Evolutionary conservation across 306 rosid genomes (phyloP), one percentile per base, ranked within the genome.

Genomic region (Hippophae tibetana): DNA sequence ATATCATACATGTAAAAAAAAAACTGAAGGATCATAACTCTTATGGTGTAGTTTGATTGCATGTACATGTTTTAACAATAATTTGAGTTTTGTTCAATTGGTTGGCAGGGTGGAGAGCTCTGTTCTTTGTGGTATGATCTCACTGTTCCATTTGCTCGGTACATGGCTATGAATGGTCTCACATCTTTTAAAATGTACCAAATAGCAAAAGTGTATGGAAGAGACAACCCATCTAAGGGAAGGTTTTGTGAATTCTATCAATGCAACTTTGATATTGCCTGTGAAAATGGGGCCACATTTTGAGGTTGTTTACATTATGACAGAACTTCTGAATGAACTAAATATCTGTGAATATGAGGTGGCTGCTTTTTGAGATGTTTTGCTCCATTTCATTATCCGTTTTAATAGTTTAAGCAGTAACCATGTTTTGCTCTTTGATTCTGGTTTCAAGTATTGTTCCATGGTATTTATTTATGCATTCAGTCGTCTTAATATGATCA

Each of bases 141-240:
- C 68, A 90, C 96, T 1, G 94, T 90, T 72, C 96, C 98, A 25
- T 90, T 90, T 78, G 98, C 95, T 67, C 81, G 96, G 69, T 87
- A 51, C 65, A 76, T 83, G 62, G 98, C 96, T 57, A 87, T 85
- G 92, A 83, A 90, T 74, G 96, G 98, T 69, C 67, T 90, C 64
- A 53, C 92, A 68, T 90, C 96, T 59, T 78, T 85, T 18, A 18
- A 18, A 18, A 18, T 18, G 0, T 18, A 18, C 18, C 18, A 18
- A 18, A 18, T 18, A 18, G 18, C 18, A 18, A 18, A 18, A 18
- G 18, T 18, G 18, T 18, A 18, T 18, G 18, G 18, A 18, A 18
- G 18, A 18, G 18, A 18, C 18, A 18, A 18, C 18, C 18, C 18
- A 18, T 18, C 18, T 18, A 18, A 18, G 18, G 0, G 18, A 18